Percentiles rank a stretch among this genome's conserved stretches.
Conservation (phyloP, 441 rosid species). For the Mallotus japonicus region DNA sequence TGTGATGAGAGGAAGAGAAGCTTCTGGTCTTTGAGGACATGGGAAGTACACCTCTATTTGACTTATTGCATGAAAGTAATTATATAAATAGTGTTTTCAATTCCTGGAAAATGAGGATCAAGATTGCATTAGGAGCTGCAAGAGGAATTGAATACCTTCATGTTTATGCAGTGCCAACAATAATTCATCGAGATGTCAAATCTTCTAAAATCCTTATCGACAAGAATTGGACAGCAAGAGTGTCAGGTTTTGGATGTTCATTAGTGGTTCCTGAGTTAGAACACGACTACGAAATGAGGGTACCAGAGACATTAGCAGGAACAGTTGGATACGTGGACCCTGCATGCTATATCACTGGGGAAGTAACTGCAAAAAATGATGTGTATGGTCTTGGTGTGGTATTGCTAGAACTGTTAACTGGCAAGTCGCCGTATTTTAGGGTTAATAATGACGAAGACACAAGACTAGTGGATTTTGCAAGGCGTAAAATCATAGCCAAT, state of each 20-base stretch:
- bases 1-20: slow-evolving; percentile 17
- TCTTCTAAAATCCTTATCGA: too few species aligned
- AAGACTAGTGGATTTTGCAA: too few species aligned
- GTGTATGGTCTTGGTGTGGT: slow-evolving; percentile 89
- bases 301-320: too few species aligned
- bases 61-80: too few species aligned
- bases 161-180: too few species aligned
- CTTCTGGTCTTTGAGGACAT: slow-evolving; percentile 46
- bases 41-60: too few species aligned
- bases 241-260: slow-evolving; percentile 32
- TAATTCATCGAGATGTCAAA: too few species aligned
- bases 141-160: slow-evolving; percentile 63
- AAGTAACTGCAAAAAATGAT: slow-evolving; percentile 80
- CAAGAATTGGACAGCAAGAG: too few species aligned
- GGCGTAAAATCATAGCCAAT: too few species aligned
- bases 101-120: too few species aligned
- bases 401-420: slow-evolving; percentile 48
- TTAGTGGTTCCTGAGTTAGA: slow-evolving; percentile 34
- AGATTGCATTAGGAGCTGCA: slow-evolving; percentile 22
- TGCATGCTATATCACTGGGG: slow-evolving; percentile 56
- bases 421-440: slow-evolving; percentile 29
- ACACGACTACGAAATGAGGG: too few species aligned
- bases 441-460: slow-evolving; percentile 32
- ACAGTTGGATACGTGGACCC: too few species aligned
- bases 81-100: slow-evolving; percentile 15